phyloP scores from a whole-genome alignment of 176 grass and related monocot species.

The Echinochloa phyllopogon region DNA sequence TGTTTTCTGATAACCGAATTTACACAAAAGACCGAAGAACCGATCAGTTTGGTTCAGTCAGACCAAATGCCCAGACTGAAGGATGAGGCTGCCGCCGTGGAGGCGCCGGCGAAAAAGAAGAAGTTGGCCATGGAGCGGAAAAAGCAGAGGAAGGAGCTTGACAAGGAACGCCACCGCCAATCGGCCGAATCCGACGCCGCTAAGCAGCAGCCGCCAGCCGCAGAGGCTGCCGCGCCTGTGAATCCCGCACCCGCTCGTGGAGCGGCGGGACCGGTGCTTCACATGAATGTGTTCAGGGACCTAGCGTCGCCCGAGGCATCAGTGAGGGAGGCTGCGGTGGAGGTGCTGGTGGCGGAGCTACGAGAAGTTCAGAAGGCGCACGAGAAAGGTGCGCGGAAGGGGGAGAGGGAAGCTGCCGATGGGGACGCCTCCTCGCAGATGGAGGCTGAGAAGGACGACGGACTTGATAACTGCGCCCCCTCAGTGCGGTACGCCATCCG shows the following conservation, averaged over 20 bases:
- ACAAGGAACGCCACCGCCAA: slow-evolving; percentile 76
- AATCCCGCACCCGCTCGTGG: not conserved
- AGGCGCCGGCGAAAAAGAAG: slow-evolving; percentile 52
- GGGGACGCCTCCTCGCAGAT: slow-evolving; percentile 38
- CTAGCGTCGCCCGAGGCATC: slow-evolving; percentile 66
- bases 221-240: not conserved
- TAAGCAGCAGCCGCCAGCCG: not conserved
- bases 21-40: too few relatives aligned
- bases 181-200: slow-evolving; percentile 26
- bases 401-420: slow-evolving; percentile 34
- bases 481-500: slow-evolving; percentile 80
- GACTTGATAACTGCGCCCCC: slow-evolving; percentile 78
- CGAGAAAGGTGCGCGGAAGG: slow-evolving; percentile 49
- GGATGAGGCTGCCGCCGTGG: slow-evolving; percentile 16
- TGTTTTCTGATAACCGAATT: too few relatives aligned
- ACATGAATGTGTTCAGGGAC: slow-evolving; percentile 78
- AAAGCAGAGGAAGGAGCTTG: slow-evolving; percentile 76
- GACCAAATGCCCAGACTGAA: not conserved
- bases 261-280: slow-evolving; percentile 55
- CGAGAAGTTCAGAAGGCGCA: slow-evolving; percentile 64
- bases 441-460: slow-evolving; percentile 91
- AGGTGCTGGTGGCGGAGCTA: slow-evolving; percentile 69
- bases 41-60: too few relatives aligned
- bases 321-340: slow-evolving; percentile 62
- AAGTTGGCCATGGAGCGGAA: slow-evolving; percentile 70